Evolutionary conservation across 2,329 filamentous ascomycete species (phyloP).

Genomic region (Aspergillus sp.): DNA sequence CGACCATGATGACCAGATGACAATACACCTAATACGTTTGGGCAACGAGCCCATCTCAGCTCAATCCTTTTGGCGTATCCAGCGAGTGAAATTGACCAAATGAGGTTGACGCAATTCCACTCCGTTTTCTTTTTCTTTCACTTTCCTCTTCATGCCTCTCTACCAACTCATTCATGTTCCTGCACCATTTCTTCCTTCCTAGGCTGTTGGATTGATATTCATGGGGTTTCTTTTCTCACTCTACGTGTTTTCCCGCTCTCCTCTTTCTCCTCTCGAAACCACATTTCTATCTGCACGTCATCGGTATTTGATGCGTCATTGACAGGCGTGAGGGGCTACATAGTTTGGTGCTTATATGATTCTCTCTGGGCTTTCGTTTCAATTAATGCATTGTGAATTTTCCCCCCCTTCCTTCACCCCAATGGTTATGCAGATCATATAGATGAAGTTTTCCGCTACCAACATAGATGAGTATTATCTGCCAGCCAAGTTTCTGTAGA

Average conservation of each 20-base stretch:
- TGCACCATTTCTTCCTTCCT: constrained; percentile 13
- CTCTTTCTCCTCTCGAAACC: constrained; percentile 8
- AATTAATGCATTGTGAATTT: constrained; percentile 8
- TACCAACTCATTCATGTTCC: constrained; percentile 44
- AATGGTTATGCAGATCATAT: constrained; percentile 2
- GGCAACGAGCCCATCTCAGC: constrained; percentile 26
- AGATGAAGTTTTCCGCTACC: background rate
- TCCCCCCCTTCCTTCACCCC: background rate
- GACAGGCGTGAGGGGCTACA: constrained; percentile 23
- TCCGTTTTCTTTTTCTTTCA: constrained; percentile 22
- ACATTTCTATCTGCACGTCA: constrained; percentile 11
- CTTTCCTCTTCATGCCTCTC: constrained; percentile 15
- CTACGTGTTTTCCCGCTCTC: constrained; percentile 11
- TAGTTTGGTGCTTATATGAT: constrained; percentile 18
- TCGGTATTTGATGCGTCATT: constrained; percentile 20
- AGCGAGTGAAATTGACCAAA: constrained; percentile 30
- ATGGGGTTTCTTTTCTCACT: constrained; percentile 15
- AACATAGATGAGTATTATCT: background rate
- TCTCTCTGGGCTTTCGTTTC: constrained; percentile 11
- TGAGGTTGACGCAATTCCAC: constrained; percentile 22
- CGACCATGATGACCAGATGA: constrained; percentile 37
- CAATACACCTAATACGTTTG: constrained; percentile 33
- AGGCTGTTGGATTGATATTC: constrained; percentile 21
- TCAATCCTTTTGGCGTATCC: constrained; percentile 29
- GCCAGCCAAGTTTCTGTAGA: background rate